phyloP scores from a whole-genome alignment of 2,329 filamentous ascomycete species.

The Tolypocladium inflatum region DNA sequence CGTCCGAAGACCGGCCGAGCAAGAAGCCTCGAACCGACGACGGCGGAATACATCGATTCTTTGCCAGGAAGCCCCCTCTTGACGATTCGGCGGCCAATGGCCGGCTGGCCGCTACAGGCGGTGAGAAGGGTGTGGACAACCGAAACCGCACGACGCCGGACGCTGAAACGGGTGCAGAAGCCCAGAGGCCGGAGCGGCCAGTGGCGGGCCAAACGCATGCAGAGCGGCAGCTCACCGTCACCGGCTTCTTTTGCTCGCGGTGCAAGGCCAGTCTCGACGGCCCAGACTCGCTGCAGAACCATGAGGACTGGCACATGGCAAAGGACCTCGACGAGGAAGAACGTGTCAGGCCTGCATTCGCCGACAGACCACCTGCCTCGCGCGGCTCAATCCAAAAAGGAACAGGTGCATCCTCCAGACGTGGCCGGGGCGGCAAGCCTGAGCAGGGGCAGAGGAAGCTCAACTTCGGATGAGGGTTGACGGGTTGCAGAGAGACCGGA shows the following conservation, averaged over 20 bases:
- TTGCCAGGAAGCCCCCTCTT: slow-evolving; percentile 30
- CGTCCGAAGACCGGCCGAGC: slow-evolving; percentile 7
- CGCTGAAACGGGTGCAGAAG: background rate
- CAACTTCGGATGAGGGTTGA: slow-evolving; percentile 41
- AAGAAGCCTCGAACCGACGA: slow-evolving; percentile 30
- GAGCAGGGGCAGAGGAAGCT: slow-evolving; percentile 54
- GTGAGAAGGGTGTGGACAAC: background rate
- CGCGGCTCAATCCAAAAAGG: slow-evolving; percentile 18
- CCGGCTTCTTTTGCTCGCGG: slow-evolving; percentile 44
- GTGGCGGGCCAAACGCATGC: background rate
- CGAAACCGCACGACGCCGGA: slow-evolving; percentile 5
- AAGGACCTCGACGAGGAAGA: slow-evolving; percentile 67
- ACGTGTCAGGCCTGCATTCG: slow-evolving; percentile 39
- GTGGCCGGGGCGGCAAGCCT: slow-evolving; percentile 26
- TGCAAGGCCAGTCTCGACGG: slow-evolving; percentile 55
- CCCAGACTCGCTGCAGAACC: slow-evolving; percentile 56
- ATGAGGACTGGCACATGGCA: slow-evolving; percentile 92
- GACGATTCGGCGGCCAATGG: slow-evolving; percentile 15
- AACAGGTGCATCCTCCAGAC: slow-evolving; percentile 29
- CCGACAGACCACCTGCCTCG: slow-evolving; percentile 21
- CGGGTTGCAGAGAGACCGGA: background rate
- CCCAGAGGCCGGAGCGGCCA: background rate
- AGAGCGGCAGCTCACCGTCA: slow-evolving; percentile 21
- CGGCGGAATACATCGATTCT: slow-evolving; percentile 48
- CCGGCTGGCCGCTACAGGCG: slow-evolving; percentile 2